Conservation (phyloP, 441 rosid species). For the Adansonia rubrostipa region DNA sequence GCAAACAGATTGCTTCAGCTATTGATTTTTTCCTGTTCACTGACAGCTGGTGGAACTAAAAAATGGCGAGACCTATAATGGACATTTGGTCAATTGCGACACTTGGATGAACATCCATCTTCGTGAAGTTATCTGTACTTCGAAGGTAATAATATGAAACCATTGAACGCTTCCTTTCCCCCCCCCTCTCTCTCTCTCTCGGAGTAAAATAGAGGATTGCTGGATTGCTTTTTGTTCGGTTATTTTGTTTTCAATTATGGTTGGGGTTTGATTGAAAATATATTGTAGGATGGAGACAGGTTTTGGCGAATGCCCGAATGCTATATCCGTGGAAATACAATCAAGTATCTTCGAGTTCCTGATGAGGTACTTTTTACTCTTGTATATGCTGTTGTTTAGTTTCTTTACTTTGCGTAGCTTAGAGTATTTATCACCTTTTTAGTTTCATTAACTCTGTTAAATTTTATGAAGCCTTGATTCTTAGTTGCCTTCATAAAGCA, state of each 20-base stretch:
- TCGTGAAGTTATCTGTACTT: slow-evolving; percentile 96
- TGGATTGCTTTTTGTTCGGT: neutral
- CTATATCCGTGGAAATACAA: slow-evolving; percentile 93
- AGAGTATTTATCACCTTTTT: neutral
- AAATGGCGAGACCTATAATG: slow-evolving; percentile 96
- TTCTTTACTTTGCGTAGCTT: neutral
- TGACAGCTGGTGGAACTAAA: slow-evolving; percentile 87
- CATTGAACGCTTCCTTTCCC: neutral
- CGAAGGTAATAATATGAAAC: slow-evolving; percentile 54
- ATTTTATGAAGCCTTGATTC: neutral
- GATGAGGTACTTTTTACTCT: slow-evolving; percentile 67
- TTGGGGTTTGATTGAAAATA: slow-evolving; percentile 18
- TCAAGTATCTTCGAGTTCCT: slow-evolving; percentile 90
- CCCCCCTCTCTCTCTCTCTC: neutral
- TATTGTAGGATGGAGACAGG: slow-evolving; percentile 87
- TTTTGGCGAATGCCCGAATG: slow-evolving; percentile 99
- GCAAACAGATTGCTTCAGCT: neutral
- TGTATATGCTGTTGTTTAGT: neutral
- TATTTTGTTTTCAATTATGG: neutral
- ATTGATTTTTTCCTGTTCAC: slow-evolving; percentile 19
- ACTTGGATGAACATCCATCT: slow-evolving; percentile 99
- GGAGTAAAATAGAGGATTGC: neutral
- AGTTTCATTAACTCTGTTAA: neutral
- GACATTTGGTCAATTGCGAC: slow-evolving; percentile 93
- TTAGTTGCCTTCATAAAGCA: neutral